Base-by-base conservation (phyloP, 306 rosid genomes). In the Prosopis cineraria region DNA sequence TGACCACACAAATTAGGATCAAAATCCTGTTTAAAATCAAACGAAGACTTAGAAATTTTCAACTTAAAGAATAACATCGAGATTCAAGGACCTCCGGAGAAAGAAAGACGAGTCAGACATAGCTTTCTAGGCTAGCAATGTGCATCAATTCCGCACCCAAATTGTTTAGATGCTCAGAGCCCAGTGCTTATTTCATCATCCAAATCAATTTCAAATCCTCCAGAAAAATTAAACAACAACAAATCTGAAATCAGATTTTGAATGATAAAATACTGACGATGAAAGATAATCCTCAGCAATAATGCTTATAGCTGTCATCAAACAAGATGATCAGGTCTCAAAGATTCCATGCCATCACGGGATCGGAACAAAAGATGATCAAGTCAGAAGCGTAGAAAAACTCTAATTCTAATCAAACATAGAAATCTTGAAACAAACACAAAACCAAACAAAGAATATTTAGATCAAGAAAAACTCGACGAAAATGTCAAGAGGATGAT, bases 261-360 rank as follows among this genome's bases (percentile, higher is more conserved):
- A 39, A 8, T 39, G 43, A 39, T 11, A 39, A 39, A 1, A 39
- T 39, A 39, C 8, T 0, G 43, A 39, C 43, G 43, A 6, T 40
- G 7, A 7, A 6, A 44, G 27, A 27, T 77, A 84, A 67, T 89
- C 92, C 98, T 95, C 98, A 95, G 98, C 43, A 6, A 70, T 14
- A 30, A 88, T 88, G 98, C 98, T 95, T 95, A 34, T 84, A 67
- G 89, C 50, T 91, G 76, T 90, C 98, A 91, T 92, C 98, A 85
- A 88, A 79, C 48, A 70, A 37, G 72, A 83, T 29, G 72, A 85
- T 95, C 98, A 95, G 98, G 92, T 95, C 98, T 95, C 98, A 91
- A 95, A 95, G 98, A 95, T 95, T 76, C 10, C 90, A 92, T 91
- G 92, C 97, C 98, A 95, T 95, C 98, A 95, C 75, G 17, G 97